phyloP scores from a whole-genome alignment of 257 asterid species.

The Salvia hispanica region DNA sequence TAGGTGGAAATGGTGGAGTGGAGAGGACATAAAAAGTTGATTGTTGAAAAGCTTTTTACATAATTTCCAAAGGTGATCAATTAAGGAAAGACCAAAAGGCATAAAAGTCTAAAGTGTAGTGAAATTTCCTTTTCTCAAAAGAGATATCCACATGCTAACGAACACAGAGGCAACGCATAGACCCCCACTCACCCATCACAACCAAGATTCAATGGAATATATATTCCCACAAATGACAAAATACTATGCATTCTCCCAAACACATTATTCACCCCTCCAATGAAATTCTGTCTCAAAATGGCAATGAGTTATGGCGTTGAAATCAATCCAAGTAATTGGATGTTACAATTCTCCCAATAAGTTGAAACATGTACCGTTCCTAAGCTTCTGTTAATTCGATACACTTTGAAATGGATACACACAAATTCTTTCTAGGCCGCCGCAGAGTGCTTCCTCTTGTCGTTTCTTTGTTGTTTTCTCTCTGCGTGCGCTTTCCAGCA shows the following conservation, averaged over 20 bases:
- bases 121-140: conserved; percentile 25
- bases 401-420: too few relatives aligned
- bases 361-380: too few relatives aligned
- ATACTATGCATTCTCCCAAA: neutral
- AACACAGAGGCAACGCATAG: conserved; percentile 36
- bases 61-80: conserved; percentile 27
- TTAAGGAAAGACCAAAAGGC: conserved; percentile 27
- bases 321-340: too few relatives aligned
- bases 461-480: too few relatives aligned
- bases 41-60: neutral
- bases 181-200: conserved; percentile 40
- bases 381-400: too few relatives aligned
- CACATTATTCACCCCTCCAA: neutral
- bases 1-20: neutral
- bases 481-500: too few relatives aligned
- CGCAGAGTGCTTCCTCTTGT: too few relatives aligned
- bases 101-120: conserved; percentile 27
- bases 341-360: too few relatives aligned
- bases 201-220: neutral
- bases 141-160: conserved; percentile 36
- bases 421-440: too few relatives aligned
- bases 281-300: neutral
- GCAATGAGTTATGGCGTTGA: neutral
- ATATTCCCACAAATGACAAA: neutral
- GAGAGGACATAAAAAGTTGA: conserved; percentile 17